Percentiles rank a stretch among this genome's conserved stretches.
Conservation (phyloP, 169 alveolate genomes). For the Plasmodium billcollinsi region DNA sequence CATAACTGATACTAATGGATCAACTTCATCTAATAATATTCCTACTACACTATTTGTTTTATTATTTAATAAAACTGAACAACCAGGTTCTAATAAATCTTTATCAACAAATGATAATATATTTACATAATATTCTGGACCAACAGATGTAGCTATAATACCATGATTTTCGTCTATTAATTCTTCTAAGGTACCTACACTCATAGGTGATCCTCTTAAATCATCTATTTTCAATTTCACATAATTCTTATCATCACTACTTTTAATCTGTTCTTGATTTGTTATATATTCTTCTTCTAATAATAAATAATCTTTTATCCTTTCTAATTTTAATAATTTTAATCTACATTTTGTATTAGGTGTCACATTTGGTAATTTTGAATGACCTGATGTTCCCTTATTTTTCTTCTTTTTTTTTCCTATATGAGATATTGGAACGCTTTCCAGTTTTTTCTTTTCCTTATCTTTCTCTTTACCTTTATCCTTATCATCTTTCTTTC, state of each 20-base stretch:
- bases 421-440: slow-evolving; percentile 77
- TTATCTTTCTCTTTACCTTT: slow-evolving; percentile 77
- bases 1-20: slow-evolving; percentile 97
- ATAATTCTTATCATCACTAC: slow-evolving; percentile 83
- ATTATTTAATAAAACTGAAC: slow-evolving; percentile 97
- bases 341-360: slow-evolving; percentile 96
- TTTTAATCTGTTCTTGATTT: slow-evolving; percentile 89
- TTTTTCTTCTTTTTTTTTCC: slow-evolving; percentile 69
- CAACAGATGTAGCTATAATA: slow-evolving; percentile 97
- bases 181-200: slow-evolving; percentile 98
- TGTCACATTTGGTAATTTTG: slow-evolving; percentile 93
- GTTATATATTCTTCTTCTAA: slow-evolving; percentile 96
- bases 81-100: slow-evolving; percentile 98
- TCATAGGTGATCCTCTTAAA: slow-evolving; percentile 98
- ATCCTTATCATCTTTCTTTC: slow-evolving; percentile 72
- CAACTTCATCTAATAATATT: slow-evolving; percentile 97
- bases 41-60: slow-evolving; percentile 98
- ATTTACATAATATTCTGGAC: slow-evolving; percentile 98
- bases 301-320: slow-evolving; percentile 96
- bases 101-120: slow-evolving; percentile 98
- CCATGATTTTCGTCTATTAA: slow-evolving; percentile 98
- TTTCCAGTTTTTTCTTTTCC: slow-evolving; percentile 80
- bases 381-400: slow-evolving; percentile 78
- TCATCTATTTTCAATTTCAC: slow-evolving; percentile 93
- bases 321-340: slow-evolving; percentile 92